Evolutionary conservation across 805 yeast species (phyloP).

Genomic region (Wickerhamiella qilinensis): DNA sequence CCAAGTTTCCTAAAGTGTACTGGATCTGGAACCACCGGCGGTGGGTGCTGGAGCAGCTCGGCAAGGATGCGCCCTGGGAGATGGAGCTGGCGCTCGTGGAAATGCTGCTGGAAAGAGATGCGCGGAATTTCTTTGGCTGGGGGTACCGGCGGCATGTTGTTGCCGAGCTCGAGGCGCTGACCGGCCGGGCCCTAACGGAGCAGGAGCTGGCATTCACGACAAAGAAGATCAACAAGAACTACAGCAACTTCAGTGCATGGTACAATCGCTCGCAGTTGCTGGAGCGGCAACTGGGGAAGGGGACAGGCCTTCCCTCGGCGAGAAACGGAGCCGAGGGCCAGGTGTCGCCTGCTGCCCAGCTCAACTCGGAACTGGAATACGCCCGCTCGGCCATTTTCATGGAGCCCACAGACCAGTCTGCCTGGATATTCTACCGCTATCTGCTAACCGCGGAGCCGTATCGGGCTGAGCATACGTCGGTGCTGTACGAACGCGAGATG

Average conservation of each 20-base stretch:
- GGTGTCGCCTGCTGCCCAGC: too few relatives aligned
- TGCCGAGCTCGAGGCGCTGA: constrained; percentile 15
- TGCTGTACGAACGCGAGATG: constrained; percentile 31
- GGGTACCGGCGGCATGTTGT: constrained; percentile 62
- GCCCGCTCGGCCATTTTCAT: constrained; percentile 76
- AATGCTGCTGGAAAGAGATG: constrained; percentile 51
- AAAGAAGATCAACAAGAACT: constrained; percentile 58
- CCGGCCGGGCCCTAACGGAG: constrained; percentile 17
- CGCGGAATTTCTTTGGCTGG: constrained; percentile 93
- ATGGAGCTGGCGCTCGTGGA: constrained; percentile 54
- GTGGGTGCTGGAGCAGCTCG: constrained; percentile 46
- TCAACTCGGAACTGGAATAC: constrained; percentile 45
- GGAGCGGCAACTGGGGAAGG: constrained; percentile 30
- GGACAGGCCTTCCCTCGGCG: too few relatives aligned
- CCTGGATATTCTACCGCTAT: constrained; percentile 86
- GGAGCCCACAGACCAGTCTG: constrained; percentile 87
- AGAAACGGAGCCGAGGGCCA: constrained; percentile 12
- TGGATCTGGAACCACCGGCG: constrained; percentile 93
- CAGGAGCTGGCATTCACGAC: constrained; percentile 67
- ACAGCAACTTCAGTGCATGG: constrained; percentile 93
- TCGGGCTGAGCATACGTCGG: constrained; percentile 19
- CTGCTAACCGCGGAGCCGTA: constrained; percentile 29
- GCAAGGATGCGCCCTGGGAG: constrained; percentile 38
- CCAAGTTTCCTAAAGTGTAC: constrained; percentile 69
- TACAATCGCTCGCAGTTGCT: constrained; percentile 69